Evolutionary conservation across 805 yeast species (phyloP).

Genomic region (Tetrapisispora arboricola): DNA sequence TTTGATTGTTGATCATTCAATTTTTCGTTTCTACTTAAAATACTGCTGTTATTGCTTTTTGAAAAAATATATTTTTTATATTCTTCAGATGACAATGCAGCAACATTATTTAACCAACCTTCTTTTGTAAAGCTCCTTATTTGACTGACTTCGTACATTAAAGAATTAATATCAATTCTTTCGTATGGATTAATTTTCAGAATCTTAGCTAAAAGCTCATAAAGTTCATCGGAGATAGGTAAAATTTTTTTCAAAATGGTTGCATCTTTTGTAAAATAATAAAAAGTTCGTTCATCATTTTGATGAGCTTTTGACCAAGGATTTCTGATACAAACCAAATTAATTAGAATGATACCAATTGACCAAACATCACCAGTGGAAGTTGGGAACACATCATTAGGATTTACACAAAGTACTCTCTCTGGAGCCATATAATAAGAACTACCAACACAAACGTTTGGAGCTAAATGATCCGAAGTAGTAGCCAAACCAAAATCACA

Average conservation of each 20-base stretch:
- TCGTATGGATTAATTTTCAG: conserved; percentile 28
- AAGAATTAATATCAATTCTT: conserved; percentile 19
- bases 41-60: neutral
- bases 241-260: conserved; percentile 52
- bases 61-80: conserved; percentile 1
- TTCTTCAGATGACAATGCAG: conserved; percentile 5
- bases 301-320: conserved; percentile 84
- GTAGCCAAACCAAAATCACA: conserved; percentile 89
- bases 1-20: neutral
- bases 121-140: conserved; percentile 19
- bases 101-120: conserved; percentile 20
- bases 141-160: conserved; percentile 17
- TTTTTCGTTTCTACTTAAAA: neutral
- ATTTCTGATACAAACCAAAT: conserved; percentile 71
- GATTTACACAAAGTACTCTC: conserved; percentile 31
- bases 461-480: conserved; percentile 43
- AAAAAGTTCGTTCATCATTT: conserved; percentile 51
- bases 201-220: conserved; percentile 34
- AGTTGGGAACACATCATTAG: conserved; percentile 38
- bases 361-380: conserved; percentile 83
- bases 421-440: conserved; percentile 93
- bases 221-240: conserved; percentile 62
- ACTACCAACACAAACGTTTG: conserved; percentile 77
- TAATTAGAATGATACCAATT: conserved; percentile 68
- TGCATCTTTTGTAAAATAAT: conserved; percentile 48